phyloP scores from a whole-genome alignment of 1,284 basidiomycete species.

The Apiotrichum domesticum region DNA sequence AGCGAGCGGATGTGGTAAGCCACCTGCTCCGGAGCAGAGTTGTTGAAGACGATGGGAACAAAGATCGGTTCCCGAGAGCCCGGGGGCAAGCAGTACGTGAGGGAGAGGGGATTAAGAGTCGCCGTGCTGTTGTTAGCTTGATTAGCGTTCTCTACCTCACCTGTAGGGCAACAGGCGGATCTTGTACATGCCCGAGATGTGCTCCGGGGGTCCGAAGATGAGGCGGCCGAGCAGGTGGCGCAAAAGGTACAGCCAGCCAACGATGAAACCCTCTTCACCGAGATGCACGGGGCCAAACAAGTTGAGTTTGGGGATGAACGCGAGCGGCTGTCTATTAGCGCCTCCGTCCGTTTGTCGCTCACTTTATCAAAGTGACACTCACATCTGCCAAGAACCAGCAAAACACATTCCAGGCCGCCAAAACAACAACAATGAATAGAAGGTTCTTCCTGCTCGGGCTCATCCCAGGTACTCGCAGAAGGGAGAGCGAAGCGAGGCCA shows the following conservation, averaged over 20 bases:
- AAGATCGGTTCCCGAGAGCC: slow-evolving; percentile 32
- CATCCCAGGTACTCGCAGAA: slow-evolving; percentile 37
- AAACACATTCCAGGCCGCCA: slow-evolving; percentile 23
- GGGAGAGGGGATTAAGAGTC: slow-evolving; percentile 43
- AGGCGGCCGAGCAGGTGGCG: slow-evolving; percentile 2
- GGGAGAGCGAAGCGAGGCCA: slow-evolving; percentile 20
- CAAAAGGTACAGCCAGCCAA: slow-evolving; percentile 10
- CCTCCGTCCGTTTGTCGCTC: too few relatives aligned
- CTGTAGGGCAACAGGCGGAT: slow-evolving; percentile 39
- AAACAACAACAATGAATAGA: slow-evolving; percentile 11
- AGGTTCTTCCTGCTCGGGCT: slow-evolving; percentile 25
- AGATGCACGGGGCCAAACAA: slow-evolving; percentile 24
- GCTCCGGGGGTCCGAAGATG: slow-evolving; percentile 21
- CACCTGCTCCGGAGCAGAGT: slow-evolving; percentile 69
- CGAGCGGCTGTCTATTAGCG: slow-evolving; percentile 17
- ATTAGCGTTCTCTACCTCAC: slow-evolving; percentile 8
- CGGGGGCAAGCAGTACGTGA: slow-evolving; percentile 43
- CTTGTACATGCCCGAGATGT: slow-evolving; percentile 39
- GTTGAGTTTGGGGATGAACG: slow-evolving; percentile 26
- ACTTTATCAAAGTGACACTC: slow-evolving; percentile 3
- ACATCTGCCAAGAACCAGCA: slow-evolving; percentile 40
- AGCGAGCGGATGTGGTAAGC: slow-evolving; percentile 72
- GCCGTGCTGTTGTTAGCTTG: slow-evolving; percentile 30
- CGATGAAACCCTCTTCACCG: slow-evolving; percentile 20
- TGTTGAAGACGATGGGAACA: slow-evolving; percentile 65